Base-by-base conservation (phyloP, 169 alveolate genomes). In the Plasmodium knowlesi region DNA sequence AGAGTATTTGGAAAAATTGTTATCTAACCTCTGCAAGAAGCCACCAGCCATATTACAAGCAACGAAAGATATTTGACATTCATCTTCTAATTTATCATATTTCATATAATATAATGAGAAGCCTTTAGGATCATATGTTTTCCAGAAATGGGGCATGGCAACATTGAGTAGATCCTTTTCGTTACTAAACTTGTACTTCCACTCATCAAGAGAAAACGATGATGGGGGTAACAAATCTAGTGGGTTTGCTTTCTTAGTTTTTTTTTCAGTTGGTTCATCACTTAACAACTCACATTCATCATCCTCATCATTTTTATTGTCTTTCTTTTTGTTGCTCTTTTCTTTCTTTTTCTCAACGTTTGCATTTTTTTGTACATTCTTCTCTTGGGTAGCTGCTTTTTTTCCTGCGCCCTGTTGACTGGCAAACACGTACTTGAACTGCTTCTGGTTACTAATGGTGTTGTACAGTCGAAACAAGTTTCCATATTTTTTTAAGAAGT, bases 21-120 rank as follows among this genome's bases (percentile, higher is more conserved):
- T 96, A 85, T 98, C 99, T 67, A 98, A 89, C 84, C 99, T 96
- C 95, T 99, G 98, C 32, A 99, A 95, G 97, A 99, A 99, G 14
- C 99, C 99, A 83, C 99, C 98, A 84, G 98, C 98, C 97, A 98
- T 97, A 96, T 99, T 99, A 79, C 97, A 96, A 61, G 99, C 97
- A 72, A 95, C 93, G 86, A 97, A 97, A 53, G 98, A 97, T 37
- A 97, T 96, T 30, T 95, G 97, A 54, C 99, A 98, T 95, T 99
- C 99, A 53, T 97, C 99, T 92, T 97, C 99, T 94, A 97, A 97
- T 92, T 98, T 99, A 83, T 98, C 98, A 97, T 99, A 99, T 76
- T 98, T 96, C 96, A 98, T 94, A 95, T 94, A 97, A 97, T 98
- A 99, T 93, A 98, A 90, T 34, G 98, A 96, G 96, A 97, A 99